Evolutionary conservation across 2,329 filamentous ascomycete species (phyloP), one percentile per base, ranked within the genome.

Genomic region (Fusarium sp.): DNA sequence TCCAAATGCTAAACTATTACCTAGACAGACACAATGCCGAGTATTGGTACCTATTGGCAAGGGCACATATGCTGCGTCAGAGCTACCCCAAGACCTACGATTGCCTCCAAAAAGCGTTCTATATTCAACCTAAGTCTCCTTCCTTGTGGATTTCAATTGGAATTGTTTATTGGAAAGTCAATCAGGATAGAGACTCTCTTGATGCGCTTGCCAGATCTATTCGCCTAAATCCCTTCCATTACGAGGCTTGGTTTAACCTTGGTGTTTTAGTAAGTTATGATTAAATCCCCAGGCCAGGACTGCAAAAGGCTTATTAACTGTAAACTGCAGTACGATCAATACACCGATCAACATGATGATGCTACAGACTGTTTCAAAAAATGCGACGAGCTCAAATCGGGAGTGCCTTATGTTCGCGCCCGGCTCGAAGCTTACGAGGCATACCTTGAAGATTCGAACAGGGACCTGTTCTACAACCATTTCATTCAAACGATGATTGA

Each of bases 81-180:
- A 12, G 22, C 6, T 49, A 49, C n/a, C 4, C 15, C 4, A 15
- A 3, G 2, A n/a, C 4, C 6, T 6, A 40, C 2, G 2, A 49
- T 1, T n/a, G 22, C 15, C 11, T 49, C 5, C 15, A 40, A n/a
- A 0, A 7, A 3, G 4, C n/a, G 2, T 5, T 29, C 6, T 15
- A 4, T 11, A 2, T 40, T 1, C 13, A 15, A 3, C 6, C 1
- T 1, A 8, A 18, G 0, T 56, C 7, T 3, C 29, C 53, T 6
- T 22, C 43, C 0, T 10, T 56, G 18, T 56, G 53, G 43, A 16
- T 27, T 0, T 34, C 43, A 2, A 3, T 56, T 3, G 18, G 22
- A 0, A n/a, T 38, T 11, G 4, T 56, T 7, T 38, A 10, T 5
- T 49, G 22, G 7, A 12, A 8, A 2, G 8, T 38, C 5, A 15